Base-by-base conservation (phyloP, 495 filamentous ascomycete genomes). In the Daldinia bambusicola region DNA sequence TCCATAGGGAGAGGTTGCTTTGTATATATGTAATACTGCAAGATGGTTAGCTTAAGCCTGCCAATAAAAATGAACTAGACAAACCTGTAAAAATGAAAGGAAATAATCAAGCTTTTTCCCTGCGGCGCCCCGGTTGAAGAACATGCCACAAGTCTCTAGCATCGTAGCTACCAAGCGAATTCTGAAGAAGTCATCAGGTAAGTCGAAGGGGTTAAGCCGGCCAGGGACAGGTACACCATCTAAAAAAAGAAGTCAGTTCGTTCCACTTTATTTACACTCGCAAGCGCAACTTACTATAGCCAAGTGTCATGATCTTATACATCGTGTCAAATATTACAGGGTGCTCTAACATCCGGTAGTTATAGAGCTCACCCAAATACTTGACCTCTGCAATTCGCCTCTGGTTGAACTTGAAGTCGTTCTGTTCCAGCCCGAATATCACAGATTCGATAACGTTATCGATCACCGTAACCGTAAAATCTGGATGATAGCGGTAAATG, bases 81-180 rank as follows among this genome's bases (percentile, higher is more conserved):
- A 59, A 26, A 88, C 87, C 80, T 94, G 95, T 78, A 98, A 93
- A 80, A 98, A 99, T 0, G 91, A 95, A 57, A 99, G 85, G 84
- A 98, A 99, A 80, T 97, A 98, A 75, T 99, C 95, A 14, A 99
- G 87, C 82, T 98, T 99, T 84, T 97, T 98, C 76, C 94, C 95
- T 0, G 94, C 90, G 37, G 90, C 89, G 5, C 96, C 95, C 60
- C 94, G 91, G 79, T 98, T 94, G 76, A 97, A 99, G 80, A 93
- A 98, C 79, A 94, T 90, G 53, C 95, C 95, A 74, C 96, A 98
- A 6, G 93, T 97, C 80, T 99, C 95, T 3, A 99, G 87, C 18
- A 98, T 82, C 5, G 90, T 94, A 57, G 94, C 92, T 36, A 95
- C 91, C 37, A 99, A 83, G 18, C 95, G 92, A 75, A 98, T 90